These are phyloP conservation scores for peach (Prunus persica) DNA, from an alignment of 306 rosid species.

Conservation along the genomic window Prunus_persica_NCBIv2 NC_034014.1:25924501-25925000, in stretches of 20 bases:
- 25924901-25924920: constrained; percentile 27
- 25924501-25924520: constrained; percentile 35
- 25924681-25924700: constrained; percentile 31
- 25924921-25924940: constrained; percentile 19
- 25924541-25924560: constrained; percentile 22
- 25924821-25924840: constrained; percentile 27
- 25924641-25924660: not conserved
- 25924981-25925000: constrained; percentile 24
- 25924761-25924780: constrained; percentile 22
- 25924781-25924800: constrained; percentile 15
- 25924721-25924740: constrained; percentile 18
- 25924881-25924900: constrained; percentile 23
- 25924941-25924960: constrained; percentile 20
- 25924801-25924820: constrained; percentile 15
- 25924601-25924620: constrained; percentile 17
- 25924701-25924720: constrained; percentile 16
- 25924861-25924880: not conserved
- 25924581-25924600: constrained; percentile 32
- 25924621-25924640: constrained; percentile 36
- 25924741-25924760: constrained; percentile 31
- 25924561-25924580: constrained; percentile 30
- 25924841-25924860: constrained; percentile 25
- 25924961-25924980: constrained; percentile 28
- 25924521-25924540: constrained; percentile 32
- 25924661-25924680: constrained; percentile 26